Evolutionary conservation across 306 rosid genomes (phyloP), one percentile per base, ranked within the genome.

Genomic region (Dicorynia guianensis): DNA sequence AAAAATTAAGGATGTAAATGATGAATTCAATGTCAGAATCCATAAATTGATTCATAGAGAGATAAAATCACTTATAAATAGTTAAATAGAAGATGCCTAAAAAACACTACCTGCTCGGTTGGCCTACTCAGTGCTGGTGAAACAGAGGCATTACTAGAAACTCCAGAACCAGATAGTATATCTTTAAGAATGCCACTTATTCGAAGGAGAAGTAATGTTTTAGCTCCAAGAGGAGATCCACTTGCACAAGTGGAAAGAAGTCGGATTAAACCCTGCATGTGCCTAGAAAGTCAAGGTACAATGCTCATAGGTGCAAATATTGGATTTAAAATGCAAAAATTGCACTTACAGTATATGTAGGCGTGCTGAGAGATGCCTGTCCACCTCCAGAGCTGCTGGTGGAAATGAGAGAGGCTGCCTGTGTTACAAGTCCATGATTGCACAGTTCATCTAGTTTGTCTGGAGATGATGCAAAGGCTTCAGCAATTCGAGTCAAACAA

Each of bases 401-500:
- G 42, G 99, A 96, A 79, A 96, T 85, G 77, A 96, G 98, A 38
- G 99, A 84, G 11, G 99, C 93, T 71, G 99, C 93, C 83, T 96
- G 99, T 11, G 99, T 75, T 56, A 96, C 97, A 58, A 96, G 84
- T 52, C 99, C 99, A 82, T 96, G 93, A 79, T 96, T 89, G 70
- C 99, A 96, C 59, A 92, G 63, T 75, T 96, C 97, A 61, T 96
- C 99, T 67, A 96, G 85, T 80, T 93, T 96, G 76, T 96, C 99
- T 5, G 99, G 89, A 57, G 94, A 86, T 30, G 97, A 89, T 35
- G 98, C 96, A 84, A 96, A 96, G 61, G 99, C 93, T 81, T 96
- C 99, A 18, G 99, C 97, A 90, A 96, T 96, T 77, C 99, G 96
- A 63, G 98, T 96, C 89, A 96, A 85, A 81, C 99, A 96, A 64